phyloP scores from a whole-genome alignment of 2,329 filamentous ascomycete species.

The Xylaria sp. region DNA sequence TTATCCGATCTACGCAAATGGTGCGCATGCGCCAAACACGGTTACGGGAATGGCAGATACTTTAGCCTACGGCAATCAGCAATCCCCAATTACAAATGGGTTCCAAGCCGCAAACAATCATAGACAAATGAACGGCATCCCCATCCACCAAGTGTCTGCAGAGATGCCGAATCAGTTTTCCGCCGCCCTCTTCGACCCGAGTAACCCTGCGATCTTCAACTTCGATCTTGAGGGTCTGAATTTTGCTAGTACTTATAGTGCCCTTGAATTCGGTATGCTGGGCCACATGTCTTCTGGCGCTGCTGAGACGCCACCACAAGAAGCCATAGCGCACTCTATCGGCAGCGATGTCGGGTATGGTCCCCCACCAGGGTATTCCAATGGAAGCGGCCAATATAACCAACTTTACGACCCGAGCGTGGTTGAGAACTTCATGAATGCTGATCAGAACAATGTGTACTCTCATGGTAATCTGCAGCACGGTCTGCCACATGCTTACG shows the following conservation, averaged over 20 bases:
- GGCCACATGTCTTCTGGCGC: conserved; percentile 94
- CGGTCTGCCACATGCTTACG: conserved; percentile 68
- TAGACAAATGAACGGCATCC: conserved; percentile 51
- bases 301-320: conserved; percentile 76
- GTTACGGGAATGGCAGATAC: conserved; percentile 54
- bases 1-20: conserved; percentile 59
- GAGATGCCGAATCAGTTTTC: conserved; percentile 57
- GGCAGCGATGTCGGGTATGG: conserved; percentile 49
- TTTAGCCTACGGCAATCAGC: conserved; percentile 66
- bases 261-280: conserved; percentile 93
- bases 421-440: conserved; percentile 58
- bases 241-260: conserved; percentile 95
- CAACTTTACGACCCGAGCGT: conserved; percentile 58
- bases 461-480: conserved; percentile 65
- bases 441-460: conserved; percentile 59
- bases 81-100: conserved; percentile 75
- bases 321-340: conserved; percentile 54
- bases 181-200: conserved; percentile 78
- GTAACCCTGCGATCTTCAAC: conserved; percentile 91
- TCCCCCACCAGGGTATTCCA: conserved; percentile 56
- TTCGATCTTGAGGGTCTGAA: conserved; percentile 94
- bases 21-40: conserved; percentile 51
- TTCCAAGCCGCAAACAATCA: conserved; percentile 65
- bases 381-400: conserved; percentile 56
- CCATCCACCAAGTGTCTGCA: conserved; percentile 56